Base-by-base conservation (phyloP, 352 stramenopile species). In the Peronospora tabacina region DNA sequence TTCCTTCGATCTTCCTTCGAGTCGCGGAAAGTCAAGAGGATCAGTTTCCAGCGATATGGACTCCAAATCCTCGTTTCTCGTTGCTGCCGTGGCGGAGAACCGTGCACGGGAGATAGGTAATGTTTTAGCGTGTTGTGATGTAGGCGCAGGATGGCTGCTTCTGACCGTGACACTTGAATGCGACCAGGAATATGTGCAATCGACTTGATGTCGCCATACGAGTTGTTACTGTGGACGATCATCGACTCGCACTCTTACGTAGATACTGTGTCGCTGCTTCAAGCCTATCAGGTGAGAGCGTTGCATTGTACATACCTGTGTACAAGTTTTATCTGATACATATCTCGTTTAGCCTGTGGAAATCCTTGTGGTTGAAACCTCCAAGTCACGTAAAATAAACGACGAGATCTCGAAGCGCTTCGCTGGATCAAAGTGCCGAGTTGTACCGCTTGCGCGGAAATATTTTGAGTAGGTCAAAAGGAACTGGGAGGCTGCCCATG, bases 231-330 rank as follows among this genome's bases (percentile, higher is more conserved):
- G 7, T 90, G 80, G 80, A 87, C 64, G 15, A 60, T 90, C 35
- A 87, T 90, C 40, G 80, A 90, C 48, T 87, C 80, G 2, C 73
- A 85, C 40, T 76, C 69, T 20, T 90, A 90, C 20, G 62, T 75
- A 15, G 72, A 90, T 34, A 85, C 75, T 2, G 49, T 89, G 9
- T 75, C 75, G 10, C 58, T 90, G 10, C 70, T 90, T 17, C 66
- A 85, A 50, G 75, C 75, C 1, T 90, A 87, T 37, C 60, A 87
- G 55, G 80, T 87, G 40, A 19, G 12, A 38, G 22, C 22, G 4
- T 7, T 22, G 12, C 32, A 28, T 34, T 44, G 8, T 42, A 10
- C 29, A 37, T 2, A 24, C 8, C 28, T 20, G 26, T 28, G 41
- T 46, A n/a, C 28, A 26, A 19, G 19, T 26, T 26, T 5, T 26